Evolutionary conservation across 129 eudicot species (phyloP), one percentile per base, ranked within the genome.

Genomic region (Arctium lappa): DNA sequence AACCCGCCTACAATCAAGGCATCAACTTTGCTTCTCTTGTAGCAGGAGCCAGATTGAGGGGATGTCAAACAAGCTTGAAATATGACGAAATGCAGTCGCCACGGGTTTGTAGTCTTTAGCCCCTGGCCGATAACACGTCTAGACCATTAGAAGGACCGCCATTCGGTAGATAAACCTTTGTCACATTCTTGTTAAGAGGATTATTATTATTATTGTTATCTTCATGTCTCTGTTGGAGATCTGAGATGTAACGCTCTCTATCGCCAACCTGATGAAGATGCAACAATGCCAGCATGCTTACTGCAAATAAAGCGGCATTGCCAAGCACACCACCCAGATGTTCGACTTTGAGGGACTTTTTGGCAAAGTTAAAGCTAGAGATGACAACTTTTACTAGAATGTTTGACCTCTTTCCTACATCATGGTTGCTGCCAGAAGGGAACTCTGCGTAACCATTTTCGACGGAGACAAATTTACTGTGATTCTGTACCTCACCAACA

Each of bases 71-170:
- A 66, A 70, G 11, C 42, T 30, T 5, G 8, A 1, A 34, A 48
- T 22, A 34, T 32, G 69, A 53, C 13, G 33, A 69, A 13, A 12
- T 6, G 4, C 70, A 31, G 27, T n/a, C 44, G 27, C 70, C 4
- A 80, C 34, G 7, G 3, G 65, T 38, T 36, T 56, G 40, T 37
- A n/a, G 31, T 77, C 18, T 31, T 74, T 75, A 91, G 36, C 98
- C 98, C 87, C 98, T 88, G 32, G 95, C 98, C 50, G 88, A 85
- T 86, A 87, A 82, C 66, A 94, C 98, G 69, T 94, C 95, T 86
- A 94, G 81, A 66, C 87, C 88, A 84, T 86, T 75, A 44, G 93
- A 81, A 46, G 90, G 88, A 53, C 87, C 77, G 11, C 87, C 85
- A 70, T 79, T 88, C 0, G 86, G 85, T 34, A 56, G 69, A 75